Conservation (phyloP, 2,329 filamentous ascomycete species). For the Colletotrichum echinochloae region DNA sequence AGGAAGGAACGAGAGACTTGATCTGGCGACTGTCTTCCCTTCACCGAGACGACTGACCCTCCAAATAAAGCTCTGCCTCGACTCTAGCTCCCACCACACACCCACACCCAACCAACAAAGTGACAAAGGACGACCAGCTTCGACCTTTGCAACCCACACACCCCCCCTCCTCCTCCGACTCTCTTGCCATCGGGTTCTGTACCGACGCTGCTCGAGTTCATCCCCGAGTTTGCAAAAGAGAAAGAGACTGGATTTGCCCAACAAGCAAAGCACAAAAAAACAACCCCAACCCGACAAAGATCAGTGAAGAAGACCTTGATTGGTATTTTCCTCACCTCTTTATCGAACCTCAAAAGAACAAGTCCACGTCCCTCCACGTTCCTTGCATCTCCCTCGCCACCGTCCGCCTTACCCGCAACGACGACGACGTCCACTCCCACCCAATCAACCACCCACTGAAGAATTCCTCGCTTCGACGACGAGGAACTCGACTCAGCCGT, state of each 20-base stretch:
- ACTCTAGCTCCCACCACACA: conserved; percentile 21
- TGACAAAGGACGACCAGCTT: conserved; percentile 13
- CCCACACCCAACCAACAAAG: conserved; percentile 8
- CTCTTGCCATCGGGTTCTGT: conserved; percentile 43
- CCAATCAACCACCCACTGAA: conserved; percentile 36
- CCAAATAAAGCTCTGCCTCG: conserved; percentile 21
- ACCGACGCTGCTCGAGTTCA: conserved; percentile 31
- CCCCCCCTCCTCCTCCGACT: conserved; percentile 16
- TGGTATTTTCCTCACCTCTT: conserved; percentile 53
- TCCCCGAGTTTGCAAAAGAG: conserved; percentile 31
- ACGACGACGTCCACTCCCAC: conserved; percentile 14
- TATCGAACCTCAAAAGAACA: conserved; percentile 10
- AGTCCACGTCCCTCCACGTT: conserved; percentile 27
- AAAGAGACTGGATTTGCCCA: conserved; percentile 48
- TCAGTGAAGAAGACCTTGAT: conserved; percentile 50
- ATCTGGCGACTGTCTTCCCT: conserved; percentile 46
- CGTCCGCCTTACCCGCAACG: conserved; percentile 22
- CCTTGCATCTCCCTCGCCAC: conserved; percentile 36
- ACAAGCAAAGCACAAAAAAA: background rate
- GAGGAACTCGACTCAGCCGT: conserved; percentile 55
- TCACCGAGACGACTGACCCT: conserved; percentile 30
- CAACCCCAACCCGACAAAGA: background rate
- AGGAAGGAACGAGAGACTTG: conserved; percentile 42
- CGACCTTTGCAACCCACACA: conserved; percentile 24
- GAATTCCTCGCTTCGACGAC: conserved; percentile 59